These are phyloP conservation scores for Echinosophora koreensis DNA, from an alignment of 306 rosid species.

Conservation along the genomic window DNA sequence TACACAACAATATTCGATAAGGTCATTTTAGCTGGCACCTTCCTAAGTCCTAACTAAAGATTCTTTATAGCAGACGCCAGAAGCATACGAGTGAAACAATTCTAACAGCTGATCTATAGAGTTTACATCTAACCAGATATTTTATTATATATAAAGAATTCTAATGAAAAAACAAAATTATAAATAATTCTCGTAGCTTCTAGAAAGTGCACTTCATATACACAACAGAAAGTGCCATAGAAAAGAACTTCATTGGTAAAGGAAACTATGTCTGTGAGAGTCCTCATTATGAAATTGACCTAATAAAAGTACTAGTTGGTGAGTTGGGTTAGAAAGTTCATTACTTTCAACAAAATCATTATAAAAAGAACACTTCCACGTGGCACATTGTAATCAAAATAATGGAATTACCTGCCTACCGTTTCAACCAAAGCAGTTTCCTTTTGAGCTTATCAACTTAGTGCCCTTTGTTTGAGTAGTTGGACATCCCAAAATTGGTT, in stretches of 20 bases:
- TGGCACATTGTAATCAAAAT: neutral
- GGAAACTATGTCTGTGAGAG: neutral
- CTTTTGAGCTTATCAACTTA: neutral
- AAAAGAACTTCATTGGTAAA: neutral
- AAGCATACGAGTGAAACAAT: conserved; percentile 2
- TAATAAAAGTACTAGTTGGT: conserved; percentile 8
- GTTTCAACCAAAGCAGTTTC: neutral
- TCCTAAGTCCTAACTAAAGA: neutral
- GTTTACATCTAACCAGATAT: neutral
- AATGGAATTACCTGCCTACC: too few relatives aligned
- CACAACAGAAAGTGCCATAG: neutral
- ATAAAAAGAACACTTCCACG: neutral
- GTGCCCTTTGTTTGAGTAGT: neutral
- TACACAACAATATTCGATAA: neutral
- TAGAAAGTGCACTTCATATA: neutral
- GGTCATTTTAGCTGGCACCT: conserved; percentile 14
- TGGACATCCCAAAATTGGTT: too few relatives aligned
- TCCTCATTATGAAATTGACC: neutral
- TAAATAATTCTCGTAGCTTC: neutral
- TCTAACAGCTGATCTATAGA: neutral
- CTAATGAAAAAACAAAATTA: neutral
- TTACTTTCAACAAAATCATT: conserved; percentile 16
- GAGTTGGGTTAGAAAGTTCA: conserved; percentile 3
- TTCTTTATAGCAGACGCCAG: conserved; percentile 5
- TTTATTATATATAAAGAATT: too few relatives aligned